Evolutionary conservation across 352 stramenopile genomes (phyloP).

Genomic region (Phytophthora pini): DNA sequence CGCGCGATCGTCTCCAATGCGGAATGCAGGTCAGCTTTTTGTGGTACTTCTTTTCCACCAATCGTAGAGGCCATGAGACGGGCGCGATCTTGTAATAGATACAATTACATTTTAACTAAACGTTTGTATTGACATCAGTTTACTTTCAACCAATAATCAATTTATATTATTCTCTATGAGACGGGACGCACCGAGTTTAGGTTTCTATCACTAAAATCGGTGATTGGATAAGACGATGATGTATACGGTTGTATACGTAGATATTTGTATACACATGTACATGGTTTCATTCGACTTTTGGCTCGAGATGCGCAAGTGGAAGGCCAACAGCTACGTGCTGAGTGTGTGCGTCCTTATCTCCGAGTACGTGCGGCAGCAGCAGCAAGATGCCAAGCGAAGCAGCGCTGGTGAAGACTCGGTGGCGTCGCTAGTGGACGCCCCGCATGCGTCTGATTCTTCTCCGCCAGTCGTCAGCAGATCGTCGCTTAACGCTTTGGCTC

Average conservation of each 20-base stretch:
- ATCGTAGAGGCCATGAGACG: not conserved
- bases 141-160: no score
- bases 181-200: no score
- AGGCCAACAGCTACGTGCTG: slow-evolving; percentile 57
- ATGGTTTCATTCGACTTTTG: no score
- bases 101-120: not conserved
- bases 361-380: slow-evolving; percentile 57
- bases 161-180: no score
- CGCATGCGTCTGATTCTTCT: slow-evolving; percentile 1
- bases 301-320: slow-evolving; percentile 39
- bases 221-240: no score
- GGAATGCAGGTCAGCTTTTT: not conserved
- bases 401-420: slow-evolving; percentile 31
- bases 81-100: not conserved
- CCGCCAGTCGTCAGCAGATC: slow-evolving; percentile 29
- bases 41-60: slow-evolving; percentile 8
- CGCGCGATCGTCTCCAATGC: not conserved
- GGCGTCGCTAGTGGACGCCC: slow-evolving; percentile 21
- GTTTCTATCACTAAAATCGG: no score
- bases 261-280: no score
- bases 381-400: slow-evolving; percentile 36
- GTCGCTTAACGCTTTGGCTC: slow-evolving; percentile 53
- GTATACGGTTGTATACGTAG: no score
- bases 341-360: slow-evolving; percentile 54
- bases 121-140: not conserved